Base-by-base conservation (phyloP, 495 filamentous ascomycete species). In the Amniculicola lignicola region DNA sequence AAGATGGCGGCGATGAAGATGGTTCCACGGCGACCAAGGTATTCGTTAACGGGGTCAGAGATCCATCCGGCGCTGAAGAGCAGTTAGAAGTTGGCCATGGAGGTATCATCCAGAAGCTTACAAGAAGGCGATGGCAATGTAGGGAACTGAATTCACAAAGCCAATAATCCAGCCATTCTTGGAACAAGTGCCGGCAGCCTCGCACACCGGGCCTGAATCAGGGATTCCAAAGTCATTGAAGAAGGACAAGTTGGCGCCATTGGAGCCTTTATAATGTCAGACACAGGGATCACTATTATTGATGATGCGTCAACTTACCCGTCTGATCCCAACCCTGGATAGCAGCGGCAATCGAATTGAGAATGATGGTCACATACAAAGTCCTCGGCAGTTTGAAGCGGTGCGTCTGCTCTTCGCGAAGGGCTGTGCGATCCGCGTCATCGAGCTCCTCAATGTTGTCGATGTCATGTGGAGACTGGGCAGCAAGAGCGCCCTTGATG, bases 271-370 rank as follows among this genome's bases (percentile, higher is more conserved):
- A 58, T 87, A 82, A 65, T 87, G 84, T 83, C 82, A 86, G 24
- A 70, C 70, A 33, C 29, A n/a, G n/a, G n/a, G 29, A 7, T 9
- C 29, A 9, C 29, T 9, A 33, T 33, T 7, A 33, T 33, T 7
- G 29, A 7, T 7, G 7, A 7, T n/a, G 29, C 29, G 7, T n/a
- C 29, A 7, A 33, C 29, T 33, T n/a, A 16, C 79, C 83, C 15
- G 84, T 85, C 59, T 87, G 82, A 64, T 86, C 84, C 84, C 82
- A 86, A 27, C 70, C 70, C 46, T 87, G 84, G 3, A 86, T 81
- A 6, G 83, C 83, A 41, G 86, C 86, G 23, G 81, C 86, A 42
- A 89, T 79, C 21, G 85, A 87, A 62, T 81, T 84, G 15, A 87
- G 74, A 33, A 81, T 73, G 61, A 89, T 83, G 23, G 84, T 87